These are phyloP conservation scores for Epichloe elymi DNA, from an alignment of 2,329 filamentous ascomycete species.

Conservation along the genomic window DNA sequence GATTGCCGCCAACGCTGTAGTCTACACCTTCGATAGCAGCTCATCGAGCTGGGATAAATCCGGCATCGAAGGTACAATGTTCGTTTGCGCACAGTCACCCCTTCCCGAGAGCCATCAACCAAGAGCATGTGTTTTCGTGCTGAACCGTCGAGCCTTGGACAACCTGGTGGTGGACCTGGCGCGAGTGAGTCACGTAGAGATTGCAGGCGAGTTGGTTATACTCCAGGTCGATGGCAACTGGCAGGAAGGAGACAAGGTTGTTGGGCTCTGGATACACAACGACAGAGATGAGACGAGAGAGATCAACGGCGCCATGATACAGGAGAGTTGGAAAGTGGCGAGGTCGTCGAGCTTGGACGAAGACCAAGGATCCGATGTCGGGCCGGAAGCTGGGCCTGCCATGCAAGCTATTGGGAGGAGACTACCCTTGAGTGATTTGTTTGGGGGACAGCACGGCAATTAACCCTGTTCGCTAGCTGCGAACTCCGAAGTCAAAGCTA, in stretches of 20 bases:
- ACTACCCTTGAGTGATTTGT: slow-evolving; percentile 33
- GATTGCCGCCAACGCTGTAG: slow-evolving; percentile 72
- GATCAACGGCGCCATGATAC: slow-evolving; percentile 27
- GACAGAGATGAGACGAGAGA: slow-evolving; percentile 31
- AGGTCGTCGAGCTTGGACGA: slow-evolving; percentile 17
- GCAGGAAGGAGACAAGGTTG: slow-evolving; percentile 25
- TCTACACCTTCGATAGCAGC: slow-evolving; percentile 63
- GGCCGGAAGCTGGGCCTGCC: slow-evolving; percentile 25
- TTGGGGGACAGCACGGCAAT: slow-evolving; percentile 20
- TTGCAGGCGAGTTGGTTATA: slow-evolving; percentile 42
- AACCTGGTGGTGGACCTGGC: slow-evolving; percentile 58
- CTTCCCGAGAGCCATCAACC: slow-evolving; percentile 22
- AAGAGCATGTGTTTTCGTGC: slow-evolving; percentile 50
- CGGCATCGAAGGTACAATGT: slow-evolving; percentile 76
- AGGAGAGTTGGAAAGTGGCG: slow-evolving; percentile 28
- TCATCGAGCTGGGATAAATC: slow-evolving; percentile 70
- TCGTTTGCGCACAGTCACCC: slow-evolving; percentile 58
- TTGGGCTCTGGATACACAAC: slow-evolving; percentile 44
- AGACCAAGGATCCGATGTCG: slow-evolving; percentile 16
- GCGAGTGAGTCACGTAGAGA: slow-evolving; percentile 49
- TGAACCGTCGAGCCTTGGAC: slow-evolving; percentile 58
- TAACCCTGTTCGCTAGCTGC: not conserved
- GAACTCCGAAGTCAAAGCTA: not conserved
- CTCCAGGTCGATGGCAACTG: slow-evolving; percentile 26
- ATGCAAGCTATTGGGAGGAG: slow-evolving; percentile 31